Evolutionary conservation across 768 basidiomycete genomes (phyloP).

Genomic region (Collybia nuda): DNA sequence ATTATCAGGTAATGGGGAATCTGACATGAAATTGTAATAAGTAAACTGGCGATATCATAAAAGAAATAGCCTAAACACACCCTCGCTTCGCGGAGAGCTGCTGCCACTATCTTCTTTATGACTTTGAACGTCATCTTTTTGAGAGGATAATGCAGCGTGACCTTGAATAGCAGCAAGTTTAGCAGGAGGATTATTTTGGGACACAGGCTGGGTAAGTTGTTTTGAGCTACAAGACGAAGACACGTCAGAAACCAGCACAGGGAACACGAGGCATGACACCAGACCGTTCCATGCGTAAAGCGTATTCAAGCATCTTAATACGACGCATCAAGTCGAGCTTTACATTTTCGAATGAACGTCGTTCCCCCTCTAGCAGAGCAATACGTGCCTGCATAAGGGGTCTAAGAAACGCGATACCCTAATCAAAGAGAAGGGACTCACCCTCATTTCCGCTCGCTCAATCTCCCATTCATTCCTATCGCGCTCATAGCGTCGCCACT

Average conservation of each 20-base stretch:
- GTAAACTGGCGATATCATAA: background rate
- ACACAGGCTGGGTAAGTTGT: conserved; percentile 64
- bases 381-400: conserved; percentile 76
- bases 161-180: conserved; percentile 67
- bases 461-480: conserved; percentile 99
- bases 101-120: conserved; percentile 79
- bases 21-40: conserved; percentile 32
- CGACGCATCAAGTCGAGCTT: conserved; percentile 94
- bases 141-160: conserved; percentile 43
- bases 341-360: conserved; percentile 95
- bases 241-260: conserved; percentile 31
- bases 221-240: conserved; percentile 58
- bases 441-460: conserved; percentile 98
- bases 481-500: conserved; percentile 97
- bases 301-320: conserved; percentile 99
- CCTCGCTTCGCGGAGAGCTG: conserved; percentile 86
- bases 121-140: conserved; percentile 72
- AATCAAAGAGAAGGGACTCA: conserved; percentile 39
- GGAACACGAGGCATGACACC: conserved; percentile 24
- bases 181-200: conserved; percentile 59
- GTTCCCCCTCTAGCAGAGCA: conserved; percentile 94
- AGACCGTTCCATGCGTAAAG: conserved; percentile 92
- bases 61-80: conserved; percentile 33
- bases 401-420: conserved; percentile 28
- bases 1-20: conserved; percentile 71